phyloP scores from a whole-genome alignment of 2,329 filamentous ascomycete genomes.

The Penicillium fuscoglaucum region DNA sequence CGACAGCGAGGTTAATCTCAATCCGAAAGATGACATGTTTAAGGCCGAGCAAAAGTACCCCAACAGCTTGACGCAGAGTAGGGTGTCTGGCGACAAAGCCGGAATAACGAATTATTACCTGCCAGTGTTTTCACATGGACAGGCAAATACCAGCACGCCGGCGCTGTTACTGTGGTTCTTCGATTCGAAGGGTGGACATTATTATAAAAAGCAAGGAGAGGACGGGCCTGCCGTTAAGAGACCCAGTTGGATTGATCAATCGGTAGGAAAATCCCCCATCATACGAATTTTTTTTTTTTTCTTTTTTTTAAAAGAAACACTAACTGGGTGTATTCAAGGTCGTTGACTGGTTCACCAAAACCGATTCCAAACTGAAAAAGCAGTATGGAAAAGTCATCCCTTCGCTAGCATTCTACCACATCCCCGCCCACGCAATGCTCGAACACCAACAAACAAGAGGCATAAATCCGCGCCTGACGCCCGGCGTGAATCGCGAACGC shows the following conservation, averaged over 20 bases:
- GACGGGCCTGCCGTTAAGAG: slow-evolving; percentile 27
- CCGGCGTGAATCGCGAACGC: slow-evolving; percentile 52
- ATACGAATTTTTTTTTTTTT: no score
- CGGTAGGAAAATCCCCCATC: slow-evolving; percentile 20
- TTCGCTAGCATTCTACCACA: slow-evolving; percentile 57
- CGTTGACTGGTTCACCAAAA: slow-evolving; percentile 48
- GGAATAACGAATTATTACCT: slow-evolving; percentile 58
- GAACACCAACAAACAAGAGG: slow-evolving; percentile 43
- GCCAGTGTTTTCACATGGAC: slow-evolving; percentile 47
- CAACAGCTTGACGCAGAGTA: slow-evolving; percentile 46
- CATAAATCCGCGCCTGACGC: slow-evolving; percentile 45
- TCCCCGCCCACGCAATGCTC: slow-evolving; percentile 48
- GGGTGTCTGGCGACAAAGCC: slow-evolving; percentile 40
- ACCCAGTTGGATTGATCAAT: slow-evolving; percentile 49
- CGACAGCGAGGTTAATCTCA: slow-evolving; percentile 62
- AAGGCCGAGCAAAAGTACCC: slow-evolving; percentile 41
- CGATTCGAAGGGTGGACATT: slow-evolving; percentile 61
- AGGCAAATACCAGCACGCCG: slow-evolving; percentile 42
- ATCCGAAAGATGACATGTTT: slow-evolving; percentile 45
- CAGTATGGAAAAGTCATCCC: slow-evolving; percentile 44
- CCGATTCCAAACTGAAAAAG: slow-evolving; percentile 29
- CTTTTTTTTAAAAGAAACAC: background rate
- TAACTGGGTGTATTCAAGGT: slow-evolving; percentile 15
- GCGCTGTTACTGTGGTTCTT: slow-evolving; percentile 68
- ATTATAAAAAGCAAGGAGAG: slow-evolving; percentile 43